Evolutionary conservation across 176 grass and related monocot genomes (phyloP), one percentile per base, ranked within the genome.

Genomic region (Rhynchospora breviuscula): DNA sequence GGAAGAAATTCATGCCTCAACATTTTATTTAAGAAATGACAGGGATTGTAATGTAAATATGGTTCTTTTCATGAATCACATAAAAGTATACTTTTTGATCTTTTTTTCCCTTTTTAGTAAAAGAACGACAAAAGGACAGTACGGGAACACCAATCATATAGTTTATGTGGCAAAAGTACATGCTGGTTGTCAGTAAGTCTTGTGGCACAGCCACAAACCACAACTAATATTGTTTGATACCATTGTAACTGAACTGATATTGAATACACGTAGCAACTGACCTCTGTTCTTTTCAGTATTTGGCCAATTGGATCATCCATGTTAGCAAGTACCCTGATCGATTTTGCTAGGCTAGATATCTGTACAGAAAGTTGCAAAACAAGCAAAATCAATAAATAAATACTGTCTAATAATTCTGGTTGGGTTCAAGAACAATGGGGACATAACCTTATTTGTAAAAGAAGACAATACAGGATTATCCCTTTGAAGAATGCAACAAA

Each of bases 341-440:
- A 95, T 84, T 99, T 99, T 7, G 91, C 93, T 8, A 99, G 93
- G 85, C 86, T 89, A 76, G 89, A 81, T 92, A 99, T 99, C 96
- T 99, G 76, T 54, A 89, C 67, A 86, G 67, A 56, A 48, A 49
- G 19, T 64, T 25, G 35, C 78, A 82, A 52, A 66, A 73, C 45
- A 74, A 67, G 44, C 3, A 63, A 46, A 81, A 81, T 46, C 58
- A 81, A 40, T 40, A 40, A 40, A 40, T 40, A 33, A 89, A 10
- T 78, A 66, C 26, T 8, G 8, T 59, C 5, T 74, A 88, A n/a
- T 18, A 82, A 79, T 68, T 79, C 57, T 13, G 54, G 81, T 80
- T 63, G 8, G 13, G 44, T 52, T 14, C 49, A 85, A n/a, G 7
- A 70, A 40, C 40, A 46, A 52, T 17, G 21, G 47, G 29, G 29